Evolutionary conservation across 805 yeast species (phyloP), one percentile per base, ranked within the genome.

Genomic region (Ogataea ganodermae): DNA sequence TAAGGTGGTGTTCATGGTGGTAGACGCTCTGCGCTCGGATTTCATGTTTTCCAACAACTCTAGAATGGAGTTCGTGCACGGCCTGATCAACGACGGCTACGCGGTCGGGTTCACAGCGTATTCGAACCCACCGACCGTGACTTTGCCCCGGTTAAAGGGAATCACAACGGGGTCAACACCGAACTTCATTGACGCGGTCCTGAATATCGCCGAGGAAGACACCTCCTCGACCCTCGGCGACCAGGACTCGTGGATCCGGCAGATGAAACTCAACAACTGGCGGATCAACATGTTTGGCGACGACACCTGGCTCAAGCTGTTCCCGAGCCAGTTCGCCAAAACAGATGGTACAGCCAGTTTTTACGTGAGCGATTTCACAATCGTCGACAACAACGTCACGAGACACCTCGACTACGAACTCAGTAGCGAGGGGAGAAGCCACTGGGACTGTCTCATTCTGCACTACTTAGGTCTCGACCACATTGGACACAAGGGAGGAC

Each of bases 401-500:
- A 74, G 97, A 41, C 97, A 94, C 65, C 64, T 94, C 24, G 83
- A 79, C 33, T 55, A 62, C 5, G 88, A 89, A 54, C 64, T 92
- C 22, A 58, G 65, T 10, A 60, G 67, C 1, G 59, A 62, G 9
- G 64, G 69, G 2, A 54, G 64, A 16, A 35, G 55, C 0, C 53
- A 68, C 3, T 94, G 98, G 98, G 97, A 94, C 62, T 85, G 83
- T 4, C 69, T 94, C 51, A 84, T 94, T 32, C 69, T 94, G 31
- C 99, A 94, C 64, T 94, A 92, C 59, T 70, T 94, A 16, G 99
- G 99, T 0, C 71, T 94, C 23, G 99, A 94, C 63, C 99, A 94
- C 63, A 94, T 94, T 58, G 99, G 99, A 1, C 99, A 94, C 65
- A 92, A 90, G 63, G 95, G 96, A 37, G 99, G 99, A 0, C 92